Base-by-base conservation (phyloP, 1,139 yeast species). In the Pichia sp. region DNA sequence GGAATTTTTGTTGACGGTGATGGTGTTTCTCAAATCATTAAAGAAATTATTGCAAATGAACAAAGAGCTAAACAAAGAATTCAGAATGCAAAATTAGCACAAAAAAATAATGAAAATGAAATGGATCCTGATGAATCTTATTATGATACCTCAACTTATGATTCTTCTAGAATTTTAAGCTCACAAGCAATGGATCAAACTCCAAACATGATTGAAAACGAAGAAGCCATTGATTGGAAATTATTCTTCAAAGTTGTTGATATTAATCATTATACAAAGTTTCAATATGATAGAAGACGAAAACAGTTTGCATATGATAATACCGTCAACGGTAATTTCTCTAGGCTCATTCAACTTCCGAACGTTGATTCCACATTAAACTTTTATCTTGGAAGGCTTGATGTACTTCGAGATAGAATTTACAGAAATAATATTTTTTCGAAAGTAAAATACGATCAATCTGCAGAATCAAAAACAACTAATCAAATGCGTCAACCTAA, bases 1-100 rank as follows among this genome's bases (percentile, higher is more conserved):
- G 96, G 96, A 0, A 56, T 87, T 13, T 89, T 89, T 52, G 70
- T 91, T 2, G 96, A 87, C 55, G 87, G 88, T 1, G 74, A 69
- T 3, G 84, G 87, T 2, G 69, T 88, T 20, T 62, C 66, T 2
- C 76, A 74, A 32, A 80, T 88, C 2, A 66, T 88, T 20, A 70
- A 72, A 42, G 95, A 84, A 33, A 49, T 59, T 14, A 28, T 50
- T 8, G 38, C 50, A 19, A 51, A 50, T 33, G 53, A 47, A 37
- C 42, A 49, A 7, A 40, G 44, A 46, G 41, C 43, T 33, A 33
- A 22, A 10, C 34, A 34, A 20, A 23, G 25, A 19, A 19, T 19
- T 6, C 16, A 46, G 32, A 23, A 22, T 14, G 29, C 35, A 19
- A 27, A 29, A 26, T 2, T 5, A 10, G 11, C 9, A 9, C 26